phyloP scores from a whole-genome alignment of 306 rosid genomes.

The Abrus precatorius region DNA sequence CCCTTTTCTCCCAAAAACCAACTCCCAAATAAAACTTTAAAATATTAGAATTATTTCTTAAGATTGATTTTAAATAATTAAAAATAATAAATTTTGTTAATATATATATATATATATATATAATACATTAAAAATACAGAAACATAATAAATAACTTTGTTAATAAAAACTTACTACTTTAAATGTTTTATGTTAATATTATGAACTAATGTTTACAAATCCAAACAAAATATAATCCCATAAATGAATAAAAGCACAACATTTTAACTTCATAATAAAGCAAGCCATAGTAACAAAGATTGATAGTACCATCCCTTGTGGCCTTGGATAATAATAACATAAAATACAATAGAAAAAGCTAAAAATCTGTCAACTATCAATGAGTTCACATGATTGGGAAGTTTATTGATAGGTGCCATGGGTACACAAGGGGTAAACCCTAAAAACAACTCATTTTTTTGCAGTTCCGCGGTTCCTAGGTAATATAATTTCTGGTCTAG shows the following conservation, averaged over 20 bases:
- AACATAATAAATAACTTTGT: no score
- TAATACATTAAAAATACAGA: no score
- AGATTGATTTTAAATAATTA: no score
- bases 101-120: no score
- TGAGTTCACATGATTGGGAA: conserved; percentile 39
- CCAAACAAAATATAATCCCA: no score
- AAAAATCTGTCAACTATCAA: conserved; percentile 3
- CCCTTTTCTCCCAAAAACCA: no score
- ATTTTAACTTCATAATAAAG: background rate
- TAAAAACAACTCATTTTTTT: conserved; percentile 53
- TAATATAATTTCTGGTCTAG: conserved; percentile 60
- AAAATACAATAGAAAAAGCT: conserved; percentile 10
- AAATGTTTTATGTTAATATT: no score
- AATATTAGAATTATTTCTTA: no score
- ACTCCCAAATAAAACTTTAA: no score
- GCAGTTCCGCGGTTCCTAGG: conserved; percentile 57
- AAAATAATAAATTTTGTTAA: no score
- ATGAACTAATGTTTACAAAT: no score
- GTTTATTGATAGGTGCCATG: conserved; percentile 53
- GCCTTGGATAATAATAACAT: background rate
- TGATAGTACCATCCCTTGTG: background rate
- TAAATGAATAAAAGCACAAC: background rate
- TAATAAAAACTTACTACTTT: no score
- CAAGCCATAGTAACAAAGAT: background rate
- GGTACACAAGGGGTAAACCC: conserved; percentile 51